Percentiles rank a stretch among this genome's conserved stretches.
These are phyloP conservation scores for Crithidia brevicula DNA, from an alignment of 208 protist species.

Conservation along the genomic window DNA sequence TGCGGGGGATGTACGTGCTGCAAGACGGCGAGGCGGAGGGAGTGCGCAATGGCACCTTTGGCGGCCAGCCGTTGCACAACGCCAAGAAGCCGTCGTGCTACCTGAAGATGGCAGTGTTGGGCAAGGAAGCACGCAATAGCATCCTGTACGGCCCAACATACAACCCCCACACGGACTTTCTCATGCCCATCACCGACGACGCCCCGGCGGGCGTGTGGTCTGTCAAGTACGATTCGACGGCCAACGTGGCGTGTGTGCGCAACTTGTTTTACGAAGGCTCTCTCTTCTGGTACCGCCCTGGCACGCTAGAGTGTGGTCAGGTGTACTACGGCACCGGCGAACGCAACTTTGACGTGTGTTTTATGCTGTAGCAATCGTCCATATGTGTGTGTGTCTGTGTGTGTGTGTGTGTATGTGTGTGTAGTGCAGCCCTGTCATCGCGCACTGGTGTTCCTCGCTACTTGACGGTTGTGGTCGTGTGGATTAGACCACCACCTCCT, in stretches of 20 bases:
- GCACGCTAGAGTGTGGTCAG: slow-evolving; percentile 78
- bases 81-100: slow-evolving; percentile 89
- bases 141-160: slow-evolving; percentile 84
- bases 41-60: slow-evolving; percentile 72
- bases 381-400: slow-evolving; percentile 9
- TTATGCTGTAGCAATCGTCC: slow-evolving; percentile 70
- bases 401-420: not conserved
- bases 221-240: slow-evolving; percentile 84
- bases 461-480: too few species aligned
- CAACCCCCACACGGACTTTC: slow-evolving; percentile 80
- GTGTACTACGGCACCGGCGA: slow-evolving; percentile 89
- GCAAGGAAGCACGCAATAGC: slow-evolving; percentile 49
- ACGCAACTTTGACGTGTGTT: slow-evolving; percentile 88
- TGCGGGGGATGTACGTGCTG: slow-evolving; percentile 79
- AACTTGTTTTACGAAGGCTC: slow-evolving; percentile 88
- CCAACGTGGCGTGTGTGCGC: slow-evolving; percentile 79
- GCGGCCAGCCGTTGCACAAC: slow-evolving; percentile 74
- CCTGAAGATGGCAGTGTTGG: slow-evolving; percentile 55
- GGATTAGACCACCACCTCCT: too few species aligned
- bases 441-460: too few species aligned
- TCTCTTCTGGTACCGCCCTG: slow-evolving; percentile 89
- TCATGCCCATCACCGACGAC: slow-evolving; percentile 88
- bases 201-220: slow-evolving; percentile 85
- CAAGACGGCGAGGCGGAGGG: slow-evolving; percentile 40
- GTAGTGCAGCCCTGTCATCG: too few species aligned